Percentiles rank a stretch among this genome's conserved stretches.
Evolutionary conservation across 352 stramenopile genomes (phyloP).

Genomic region (Phytophthora colocasiae): DNA sequence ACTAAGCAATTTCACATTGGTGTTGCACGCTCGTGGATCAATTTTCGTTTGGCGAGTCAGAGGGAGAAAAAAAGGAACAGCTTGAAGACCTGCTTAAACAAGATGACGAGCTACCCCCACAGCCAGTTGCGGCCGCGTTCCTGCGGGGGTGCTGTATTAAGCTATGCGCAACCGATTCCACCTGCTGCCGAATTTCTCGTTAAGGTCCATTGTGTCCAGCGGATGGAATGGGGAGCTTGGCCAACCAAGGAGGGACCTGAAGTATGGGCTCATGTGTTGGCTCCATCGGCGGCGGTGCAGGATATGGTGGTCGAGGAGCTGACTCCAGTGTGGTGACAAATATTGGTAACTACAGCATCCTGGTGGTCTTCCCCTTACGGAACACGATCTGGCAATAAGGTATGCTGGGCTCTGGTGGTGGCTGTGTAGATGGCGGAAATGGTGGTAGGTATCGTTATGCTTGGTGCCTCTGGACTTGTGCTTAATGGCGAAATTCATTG

Average conservation of each 20-base stretch:
- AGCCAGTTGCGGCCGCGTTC: slow-evolving; percentile 43
- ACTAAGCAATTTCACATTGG: slow-evolving; percentile 69
- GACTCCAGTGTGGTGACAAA: slow-evolving; percentile 69
- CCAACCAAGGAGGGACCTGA: slow-evolving; percentile 75
- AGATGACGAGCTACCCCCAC: slow-evolving; percentile 23
- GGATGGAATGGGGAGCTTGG: slow-evolving; percentile 67
- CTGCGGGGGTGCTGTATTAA: slow-evolving; percentile 66
- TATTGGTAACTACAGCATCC: slow-evolving; percentile 63
- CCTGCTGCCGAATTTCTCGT: slow-evolving; percentile 51
- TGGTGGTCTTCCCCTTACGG: slow-evolving; percentile 75
- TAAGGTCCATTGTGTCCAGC: slow-evolving; percentile 58
- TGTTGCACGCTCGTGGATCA: slow-evolving; percentile 54
- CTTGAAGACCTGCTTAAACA: slow-evolving; percentile 30
- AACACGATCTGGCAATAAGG: slow-evolving; percentile 65
- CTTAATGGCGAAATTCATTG: slow-evolving; percentile 78
- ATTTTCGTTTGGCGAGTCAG: slow-evolving; percentile 58
- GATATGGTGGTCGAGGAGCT: slow-evolving; percentile 74
- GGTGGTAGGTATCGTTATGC: slow-evolving; percentile 74
- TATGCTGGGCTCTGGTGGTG: slow-evolving; percentile 76
- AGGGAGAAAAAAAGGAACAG: slow-evolving; percentile 38
- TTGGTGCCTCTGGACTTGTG: slow-evolving; percentile 65
- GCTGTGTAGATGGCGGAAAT: slow-evolving; percentile 69
- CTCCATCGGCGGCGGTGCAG: slow-evolving; percentile 70
- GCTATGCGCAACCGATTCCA: slow-evolving; percentile 61
- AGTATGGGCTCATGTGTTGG: slow-evolving; percentile 60